These are phyloP conservation scores for Fusarium sp. DNA, from an alignment of 2,329 filamentous ascomycete species.

Conservation along the genomic window DNA sequence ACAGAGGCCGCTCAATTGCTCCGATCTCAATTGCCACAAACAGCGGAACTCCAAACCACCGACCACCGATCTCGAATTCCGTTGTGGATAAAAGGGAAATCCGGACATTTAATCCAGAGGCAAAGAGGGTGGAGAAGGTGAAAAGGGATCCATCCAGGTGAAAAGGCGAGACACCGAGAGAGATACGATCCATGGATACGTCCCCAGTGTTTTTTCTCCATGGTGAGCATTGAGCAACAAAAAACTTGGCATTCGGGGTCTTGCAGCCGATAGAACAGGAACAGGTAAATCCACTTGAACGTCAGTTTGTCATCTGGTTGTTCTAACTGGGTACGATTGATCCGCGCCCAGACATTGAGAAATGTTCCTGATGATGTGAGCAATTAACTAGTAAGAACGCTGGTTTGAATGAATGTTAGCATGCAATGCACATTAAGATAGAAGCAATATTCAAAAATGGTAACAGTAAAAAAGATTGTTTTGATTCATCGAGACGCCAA, in stretches of 20 bases:
- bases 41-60: constrained; percentile 15
- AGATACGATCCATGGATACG: background rate
- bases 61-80: constrained; percentile 26
- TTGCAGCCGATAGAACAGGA: constrained; percentile 25
- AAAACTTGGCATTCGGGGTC: constrained; percentile 34
- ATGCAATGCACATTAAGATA: background rate
- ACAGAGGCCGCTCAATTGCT: constrained; percentile 11
- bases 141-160: constrained; percentile 10
- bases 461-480: constrained; percentile 22
- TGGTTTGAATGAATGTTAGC: background rate
- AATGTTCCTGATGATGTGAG: background rate
- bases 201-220: constrained; percentile 3
- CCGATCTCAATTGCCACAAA: constrained; percentile 13
- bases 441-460: background rate
- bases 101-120: constrained; percentile 9
- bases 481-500: constrained; percentile 41
- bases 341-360: constrained; percentile 6
- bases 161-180: constrained; percentile 30
- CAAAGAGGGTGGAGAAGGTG: constrained; percentile 29
- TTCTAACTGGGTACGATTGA: constrained; percentile 18
- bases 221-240: background rate
- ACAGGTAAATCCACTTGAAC: constrained; percentile 8
- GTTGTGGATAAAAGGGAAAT: constrained; percentile 14
- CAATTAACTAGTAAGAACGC: background rate
- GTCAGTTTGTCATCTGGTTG: constrained; percentile 31